A percentile compares a stretch with the other conserved stretches of the same genome.
These are phyloP conservation scores for Leishmania braziliensis DNA, from an alignment of 208 protist species.

Conservation along the genomic window DNA sequence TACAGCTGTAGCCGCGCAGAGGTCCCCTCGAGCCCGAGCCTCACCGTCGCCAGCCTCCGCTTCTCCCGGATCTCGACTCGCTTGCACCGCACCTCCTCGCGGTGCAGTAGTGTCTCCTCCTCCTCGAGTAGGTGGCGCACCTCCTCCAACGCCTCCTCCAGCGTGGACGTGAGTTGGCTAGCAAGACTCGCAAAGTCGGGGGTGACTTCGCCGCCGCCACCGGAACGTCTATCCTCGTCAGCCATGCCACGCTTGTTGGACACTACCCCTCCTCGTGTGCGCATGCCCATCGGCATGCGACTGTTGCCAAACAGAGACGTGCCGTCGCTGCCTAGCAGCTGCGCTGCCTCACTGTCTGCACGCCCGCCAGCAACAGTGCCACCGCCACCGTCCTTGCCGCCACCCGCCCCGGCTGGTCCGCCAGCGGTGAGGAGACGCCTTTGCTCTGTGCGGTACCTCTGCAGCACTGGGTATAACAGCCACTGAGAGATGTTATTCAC, in stretches of 20 bases:
- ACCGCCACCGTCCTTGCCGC: slow-evolving; percentile 12
- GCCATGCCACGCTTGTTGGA: neutral
- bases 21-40: slow-evolving; percentile 81
- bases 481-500: slow-evolving; percentile 77
- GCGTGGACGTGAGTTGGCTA: slow-evolving; percentile 38
- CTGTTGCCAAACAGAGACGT: slow-evolving; percentile 40
- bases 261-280: slow-evolving; percentile 11
- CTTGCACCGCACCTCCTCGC: slow-evolving; percentile 67
- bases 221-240: neutral
- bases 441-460: slow-evolving; percentile 24
- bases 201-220: neutral
- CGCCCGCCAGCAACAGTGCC: slow-evolving; percentile 12
- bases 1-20: slow-evolving; percentile 72
- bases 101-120: slow-evolving; percentile 47
- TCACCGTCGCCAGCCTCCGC: slow-evolving; percentile 66
- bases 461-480: slow-evolving; percentile 54
- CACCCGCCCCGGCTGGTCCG: slow-evolving; percentile 9
- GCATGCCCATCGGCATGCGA: slow-evolving; percentile 25
- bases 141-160: slow-evolving; percentile 54
- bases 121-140: slow-evolving; percentile 55
- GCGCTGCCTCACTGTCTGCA: slow-evolving; percentile 24
- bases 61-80: slow-evolving; percentile 78
- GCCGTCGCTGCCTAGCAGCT: slow-evolving; percentile 38
- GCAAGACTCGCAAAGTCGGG: slow-evolving; percentile 49
- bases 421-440: slow-evolving; percentile 11